Evolutionary conservation across 768 basidiomycete species (phyloP), one percentile per base, ranked within the genome.

Genomic region (Candolleomyces efflorescens): DNA sequence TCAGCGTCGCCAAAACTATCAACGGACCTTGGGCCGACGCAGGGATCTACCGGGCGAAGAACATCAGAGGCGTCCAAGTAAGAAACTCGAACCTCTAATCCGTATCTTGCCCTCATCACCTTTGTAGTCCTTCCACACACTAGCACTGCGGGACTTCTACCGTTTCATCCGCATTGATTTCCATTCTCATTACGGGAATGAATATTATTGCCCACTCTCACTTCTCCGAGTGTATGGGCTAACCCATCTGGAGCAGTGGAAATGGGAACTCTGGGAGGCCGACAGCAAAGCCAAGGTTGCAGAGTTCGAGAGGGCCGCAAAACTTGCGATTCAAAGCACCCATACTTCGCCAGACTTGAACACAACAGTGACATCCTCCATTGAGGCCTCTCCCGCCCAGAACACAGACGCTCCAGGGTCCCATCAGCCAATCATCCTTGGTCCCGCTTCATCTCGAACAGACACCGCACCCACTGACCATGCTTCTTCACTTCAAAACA

Each of bases 241-340:
- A 54, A 98, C 94, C 1, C 94, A 98, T 73, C 85, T 98, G 61
- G 95, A 98, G 60, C 85, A 94, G 64, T 98, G 91, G 85, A 95
- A 96, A 64, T 90, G 92, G 89, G 91, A 92, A 50, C 77, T 77
- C 5, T 93, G 90, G 90, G 84, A 89, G 63, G 80, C 77, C 3
- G 87, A 90, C 67, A 88, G 87, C 61, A 76, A 70, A 39, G 76
- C 76, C 0, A 80, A 80, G 55, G 67, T 69, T 36, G 76, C 73
- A 18, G 75, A 75, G 22, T 50, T 68, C 5, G 66, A 65, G 11
- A 76, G 78, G 46, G 68, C 63, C 22, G 54, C 59, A n/a, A 58
- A 60, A 37, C 55, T 65, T 52, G 27, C 32, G 11, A 32, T 32
- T 11, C 32, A 32, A 32, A 5, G 11, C 32, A 32, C 65, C 20